These are phyloP conservation scores for Oryza punctata DNA, from an alignment of 176 grass and related monocot genomes.

Conservation along the genomic window DNA sequence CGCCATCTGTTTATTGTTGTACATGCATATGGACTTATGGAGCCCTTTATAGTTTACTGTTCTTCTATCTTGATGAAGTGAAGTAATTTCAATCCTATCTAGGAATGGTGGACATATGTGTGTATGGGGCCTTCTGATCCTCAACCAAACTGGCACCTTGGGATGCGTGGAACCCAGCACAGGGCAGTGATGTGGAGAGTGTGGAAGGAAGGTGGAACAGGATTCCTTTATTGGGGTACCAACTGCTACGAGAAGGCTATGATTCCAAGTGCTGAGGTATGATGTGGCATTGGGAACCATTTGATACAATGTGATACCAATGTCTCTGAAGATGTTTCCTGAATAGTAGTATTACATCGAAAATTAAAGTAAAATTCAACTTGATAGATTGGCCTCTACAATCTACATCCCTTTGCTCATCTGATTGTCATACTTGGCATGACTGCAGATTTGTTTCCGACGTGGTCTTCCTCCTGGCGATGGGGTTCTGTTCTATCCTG, in stretches of 20 bases:
- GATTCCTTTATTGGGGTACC: conserved; percentile 97
- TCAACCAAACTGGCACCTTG: conserved; percentile 98
- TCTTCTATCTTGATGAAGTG: conserved; percentile 23
- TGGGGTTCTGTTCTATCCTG: conserved; percentile 93
- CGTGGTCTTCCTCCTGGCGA: conserved; percentile 95
- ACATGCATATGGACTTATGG: conserved; percentile 18
- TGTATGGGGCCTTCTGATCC: conserved; percentile 97
- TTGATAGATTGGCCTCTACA: neutral
- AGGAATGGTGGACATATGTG: conserved; percentile 99
- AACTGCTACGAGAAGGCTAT: conserved; percentile 97
- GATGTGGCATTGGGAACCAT: conserved; percentile 2
- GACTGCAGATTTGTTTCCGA: conserved; percentile 75
- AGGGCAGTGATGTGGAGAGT: conserved; percentile 97
- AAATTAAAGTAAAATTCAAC: conserved; percentile 1
- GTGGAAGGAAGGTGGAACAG: conserved; percentile 96
- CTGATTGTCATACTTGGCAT: neutral
- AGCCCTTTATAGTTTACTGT: neutral
- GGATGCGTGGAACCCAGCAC: conserved; percentile 98
- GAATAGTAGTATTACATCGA: neutral
- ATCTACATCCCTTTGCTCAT: neutral
- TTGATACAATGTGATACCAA: neutral
- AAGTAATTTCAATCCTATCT: conserved; percentile 19
- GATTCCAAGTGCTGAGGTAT: conserved; percentile 93
- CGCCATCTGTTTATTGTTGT: neutral
- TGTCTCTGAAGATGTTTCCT: conserved; percentile 14